Evolutionary conservation across 352 stramenopile species (phyloP).

Genomic region (Globisporangium ultimum): DNA sequence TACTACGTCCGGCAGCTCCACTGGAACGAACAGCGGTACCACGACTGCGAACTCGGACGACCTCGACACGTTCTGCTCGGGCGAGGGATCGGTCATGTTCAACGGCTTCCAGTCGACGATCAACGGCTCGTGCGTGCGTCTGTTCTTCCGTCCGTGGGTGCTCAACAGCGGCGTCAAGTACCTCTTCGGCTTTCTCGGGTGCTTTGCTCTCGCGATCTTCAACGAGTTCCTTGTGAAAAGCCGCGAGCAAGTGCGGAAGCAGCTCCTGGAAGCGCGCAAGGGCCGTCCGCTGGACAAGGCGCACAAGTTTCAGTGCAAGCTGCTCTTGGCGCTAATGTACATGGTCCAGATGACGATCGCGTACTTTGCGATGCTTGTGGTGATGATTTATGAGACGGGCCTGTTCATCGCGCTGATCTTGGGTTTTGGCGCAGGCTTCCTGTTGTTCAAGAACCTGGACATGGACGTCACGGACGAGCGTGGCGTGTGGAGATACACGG

Average conservation of each 20-base stretch:
- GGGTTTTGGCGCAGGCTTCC: conserved; percentile 66
- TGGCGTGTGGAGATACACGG: conserved; percentile 64
- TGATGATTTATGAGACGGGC: conserved; percentile 80
- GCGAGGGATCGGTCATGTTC: conserved; percentile 77
- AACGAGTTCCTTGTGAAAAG: conserved; percentile 66
- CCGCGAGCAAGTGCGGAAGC: conserved; percentile 46
- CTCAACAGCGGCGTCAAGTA: conserved; percentile 75
- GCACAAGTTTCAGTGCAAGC: conserved; percentile 65
- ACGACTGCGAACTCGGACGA: conserved; percentile 16
- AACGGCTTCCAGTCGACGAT: conserved; percentile 78
- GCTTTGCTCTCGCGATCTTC: conserved; percentile 55
- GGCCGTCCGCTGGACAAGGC: conserved; percentile 38
- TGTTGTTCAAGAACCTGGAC: conserved; percentile 74
- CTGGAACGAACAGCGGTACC: conserved; percentile 8
- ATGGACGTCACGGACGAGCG: conserved; percentile 66
- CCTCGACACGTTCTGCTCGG: conserved; percentile 44
- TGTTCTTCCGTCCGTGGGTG: conserved; percentile 81
- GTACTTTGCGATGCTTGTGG: conserved; percentile 81
- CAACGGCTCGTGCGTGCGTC: conserved; percentile 62
- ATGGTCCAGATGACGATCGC: conserved; percentile 81
- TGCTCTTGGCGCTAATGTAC: conserved; percentile 58
- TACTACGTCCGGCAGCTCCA: conserved; percentile 2
- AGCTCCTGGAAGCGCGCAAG: conserved; percentile 34
- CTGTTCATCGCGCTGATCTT: conserved; percentile 71
- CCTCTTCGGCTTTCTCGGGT: conserved; percentile 62